Percentiles rank a stretch among this genome's conserved stretches.
Evolutionary conservation across 78 protist genomes (phyloP).

Genomic region (Monosiga brevicollis): DNA sequence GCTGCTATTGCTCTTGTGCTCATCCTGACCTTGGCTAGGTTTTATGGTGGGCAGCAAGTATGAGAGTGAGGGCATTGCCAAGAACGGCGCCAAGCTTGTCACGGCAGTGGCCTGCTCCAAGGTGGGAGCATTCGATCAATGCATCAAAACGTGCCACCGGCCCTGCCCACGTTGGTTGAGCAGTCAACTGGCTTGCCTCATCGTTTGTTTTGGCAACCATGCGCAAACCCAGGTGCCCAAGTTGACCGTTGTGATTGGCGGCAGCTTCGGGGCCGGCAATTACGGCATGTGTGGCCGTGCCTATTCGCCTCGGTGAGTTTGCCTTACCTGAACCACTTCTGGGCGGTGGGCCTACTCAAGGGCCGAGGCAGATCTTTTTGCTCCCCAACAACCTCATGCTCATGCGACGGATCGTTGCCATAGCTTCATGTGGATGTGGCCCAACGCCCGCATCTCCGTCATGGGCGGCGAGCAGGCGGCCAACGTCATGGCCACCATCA

Average conservation of each 20-base stretch:
- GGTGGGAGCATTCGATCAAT: too few relatives aligned
- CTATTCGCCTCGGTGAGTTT: not conserved
- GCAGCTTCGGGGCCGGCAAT: conserved; percentile 95
- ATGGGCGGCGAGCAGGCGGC: conserved; percentile 98
- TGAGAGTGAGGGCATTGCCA: conserved; percentile 83
- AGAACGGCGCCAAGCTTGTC: conserved; percentile 95
- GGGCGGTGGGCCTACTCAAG: too few relatives aligned
- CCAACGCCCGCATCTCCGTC: conserved; percentile 86
- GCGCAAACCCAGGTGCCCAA: conserved; percentile 94
- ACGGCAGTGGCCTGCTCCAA: conserved; percentile 90
- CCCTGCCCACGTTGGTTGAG: too few relatives aligned
- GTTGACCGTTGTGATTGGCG: conserved; percentile 89
- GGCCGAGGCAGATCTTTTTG: too few relatives aligned
- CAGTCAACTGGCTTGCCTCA: too few relatives aligned
- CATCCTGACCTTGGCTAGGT: conserved; percentile 17
- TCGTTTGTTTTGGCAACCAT: too few relatives aligned
- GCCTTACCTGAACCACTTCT: too few relatives aligned
- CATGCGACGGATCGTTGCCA: too few relatives aligned
- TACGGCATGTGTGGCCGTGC: conserved; percentile 97
- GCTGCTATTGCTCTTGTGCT: too few relatives aligned
- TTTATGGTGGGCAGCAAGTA: conserved; percentile 90
- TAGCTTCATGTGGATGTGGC: conserved; percentile 94
- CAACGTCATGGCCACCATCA: conserved; percentile 21
- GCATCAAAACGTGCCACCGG: too few relatives aligned
- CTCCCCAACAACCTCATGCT: too few relatives aligned